These are phyloP conservation scores for Austroboletus olivaceoglutinosus DNA, from an alignment of 1,284 basidiomycete species.

Conservation along the genomic window DNA sequence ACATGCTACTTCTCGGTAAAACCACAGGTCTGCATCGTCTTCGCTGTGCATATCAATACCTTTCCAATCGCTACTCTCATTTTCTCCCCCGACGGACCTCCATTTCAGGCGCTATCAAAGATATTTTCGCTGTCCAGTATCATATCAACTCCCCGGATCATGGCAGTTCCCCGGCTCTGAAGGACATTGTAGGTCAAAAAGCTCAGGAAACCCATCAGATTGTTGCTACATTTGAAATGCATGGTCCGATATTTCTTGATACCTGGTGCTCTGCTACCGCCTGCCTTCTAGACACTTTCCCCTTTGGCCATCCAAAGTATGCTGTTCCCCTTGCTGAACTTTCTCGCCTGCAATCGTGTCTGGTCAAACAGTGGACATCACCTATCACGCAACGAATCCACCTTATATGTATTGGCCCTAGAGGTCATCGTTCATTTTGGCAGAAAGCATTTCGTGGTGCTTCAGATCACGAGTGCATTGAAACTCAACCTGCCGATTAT, in stretches of 20 bases:
- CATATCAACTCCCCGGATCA: background rate
- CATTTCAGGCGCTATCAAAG: too few species aligned
- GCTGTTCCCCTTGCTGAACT: background rate
- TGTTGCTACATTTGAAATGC: slow-evolving; percentile 32
- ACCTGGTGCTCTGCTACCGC: slow-evolving; percentile 47
- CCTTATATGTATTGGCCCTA: background rate
- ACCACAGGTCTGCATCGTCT: slow-evolving; percentile 28
- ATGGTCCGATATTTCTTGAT: slow-evolving; percentile 38
- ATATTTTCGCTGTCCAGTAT: background rate
- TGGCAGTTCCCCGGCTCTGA: too few species aligned
- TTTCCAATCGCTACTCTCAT: background rate
- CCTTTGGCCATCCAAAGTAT: background rate
- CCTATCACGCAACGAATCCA: background rate
- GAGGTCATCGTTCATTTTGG: too few species aligned
- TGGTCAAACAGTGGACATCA: background rate
- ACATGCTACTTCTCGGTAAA: slow-evolving; percentile 39
- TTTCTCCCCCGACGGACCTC: background rate
- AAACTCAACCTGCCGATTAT: background rate
- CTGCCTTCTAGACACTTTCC: slow-evolving; percentile 31
- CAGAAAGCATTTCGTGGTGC: background rate
- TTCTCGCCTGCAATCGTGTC: background rate
- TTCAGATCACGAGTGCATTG: background rate
- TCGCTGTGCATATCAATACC: slow-evolving; percentile 16
- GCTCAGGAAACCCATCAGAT: too few species aligned
- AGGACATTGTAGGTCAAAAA: too few species aligned